phyloP scores from a whole-genome alignment of 73 alveolate species.

The Paramecium primaurelia region DNA sequence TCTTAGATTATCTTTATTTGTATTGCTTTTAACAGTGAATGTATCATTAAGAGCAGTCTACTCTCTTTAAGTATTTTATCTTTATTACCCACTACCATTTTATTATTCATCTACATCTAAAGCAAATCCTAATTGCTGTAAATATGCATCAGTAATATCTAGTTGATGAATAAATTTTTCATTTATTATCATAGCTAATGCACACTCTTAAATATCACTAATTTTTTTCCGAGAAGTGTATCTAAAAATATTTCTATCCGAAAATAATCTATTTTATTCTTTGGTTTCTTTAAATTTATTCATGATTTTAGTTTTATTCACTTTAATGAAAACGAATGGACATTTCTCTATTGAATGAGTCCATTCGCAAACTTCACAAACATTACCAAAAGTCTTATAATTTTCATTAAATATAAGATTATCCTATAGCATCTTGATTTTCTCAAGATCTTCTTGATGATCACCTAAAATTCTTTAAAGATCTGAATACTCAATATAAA shows the following conservation, averaged over 20 bases:
- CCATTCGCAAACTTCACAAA: slow-evolving; percentile 45
- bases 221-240: not conserved
- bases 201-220: slow-evolving; percentile 11
- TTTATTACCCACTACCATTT: not conserved
- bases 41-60: not conserved
- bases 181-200: slow-evolving; percentile 29
- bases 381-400: slow-evolving; percentile 30
- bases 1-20: not conserved
- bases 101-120: not conserved
- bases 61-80: not conserved
- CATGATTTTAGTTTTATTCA: slow-evolving; percentile 18
- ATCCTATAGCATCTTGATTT: not conserved
- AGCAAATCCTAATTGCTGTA: slow-evolving; percentile 1
- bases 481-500: not conserved
- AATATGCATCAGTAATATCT: slow-evolving; percentile 15
- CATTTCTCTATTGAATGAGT: slow-evolving; percentile 32
- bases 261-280: not conserved
- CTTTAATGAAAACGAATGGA: slow-evolving; percentile 3
- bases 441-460: slow-evolving; percentile 18
- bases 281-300: not conserved
- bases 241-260: not conserved
- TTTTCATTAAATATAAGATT: slow-evolving; percentile 16
- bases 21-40: not conserved
- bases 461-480: not conserved
- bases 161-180: not conserved